Base-by-base conservation (phyloP, 1,284 basidiomycete species). In the Filobasidium uniguttulatum region DNA sequence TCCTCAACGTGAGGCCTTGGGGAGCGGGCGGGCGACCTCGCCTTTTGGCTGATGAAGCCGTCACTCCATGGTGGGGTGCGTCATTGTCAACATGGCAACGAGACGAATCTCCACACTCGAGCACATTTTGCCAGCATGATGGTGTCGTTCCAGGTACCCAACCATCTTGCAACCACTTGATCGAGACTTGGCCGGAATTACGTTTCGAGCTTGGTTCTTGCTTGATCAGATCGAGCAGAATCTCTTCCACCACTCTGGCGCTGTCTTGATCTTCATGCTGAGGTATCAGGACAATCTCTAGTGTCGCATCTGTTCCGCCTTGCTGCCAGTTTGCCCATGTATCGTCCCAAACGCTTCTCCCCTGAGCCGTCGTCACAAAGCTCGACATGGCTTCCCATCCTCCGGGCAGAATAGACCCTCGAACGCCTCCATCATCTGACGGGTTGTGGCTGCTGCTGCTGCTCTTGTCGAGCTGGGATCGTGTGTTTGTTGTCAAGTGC, bases 331-430 rank as follows among this genome's bases (percentile, higher is more conserved):
- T n/a, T n/a, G n/a, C n/a, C 62, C 81, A 73, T 8, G 78, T 62
- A 3, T 71, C 60, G 59, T 84, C 82, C 84, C 85, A 86, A 15
- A 71, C 65, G 3, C 67, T 68, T 60, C 79, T 81, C 14, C 81
- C 82, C 15, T 75, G 69, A 34, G 83, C 79, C 0, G 83, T 84
- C 6, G 81, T 84, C 58, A 88, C 77, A 63, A 81, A 89, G 56
- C 82, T 79, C 38, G 79, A 77, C 41, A 89, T 69, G 0, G 78
- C 74, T 54, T 79, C 75, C 55, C 87, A 73, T 28, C 75, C 50
- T 1, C 54, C 55, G 5, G 40, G 15, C 40, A 38, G 23, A 38
- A 38, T 38, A 12, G 12, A 20, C 5, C 33, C 33, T 3, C 19
- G 15, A 5, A 5, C 33, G 15, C 15, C 14, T 12, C 36, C 23